A percentile compares a stretch with the other conserved stretches of the same genome.
phyloP scores from a whole-genome alignment of 2,329 filamentous ascomycete species.

The Cercospora sojina region DNA sequence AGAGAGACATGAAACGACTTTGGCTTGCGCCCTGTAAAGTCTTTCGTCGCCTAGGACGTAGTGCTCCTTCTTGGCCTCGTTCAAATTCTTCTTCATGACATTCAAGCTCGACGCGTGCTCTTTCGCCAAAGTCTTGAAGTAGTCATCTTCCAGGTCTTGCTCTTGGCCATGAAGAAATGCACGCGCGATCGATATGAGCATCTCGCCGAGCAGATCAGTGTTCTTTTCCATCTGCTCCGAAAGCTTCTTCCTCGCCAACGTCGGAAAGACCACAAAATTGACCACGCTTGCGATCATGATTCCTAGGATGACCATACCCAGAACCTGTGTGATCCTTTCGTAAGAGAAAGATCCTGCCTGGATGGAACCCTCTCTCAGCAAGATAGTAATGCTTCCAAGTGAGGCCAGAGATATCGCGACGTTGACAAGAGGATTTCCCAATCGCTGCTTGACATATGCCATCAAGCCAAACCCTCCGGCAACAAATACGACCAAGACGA shows the following conservation, averaged over 20 bases:
- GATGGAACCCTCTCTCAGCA: slow-evolving; percentile 88
- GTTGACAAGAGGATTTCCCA: slow-evolving; percentile 44
- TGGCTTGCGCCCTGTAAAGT: slow-evolving; percentile 75
- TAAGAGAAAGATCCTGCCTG: slow-evolving; percentile 79
- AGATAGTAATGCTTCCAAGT: slow-evolving; percentile 81
- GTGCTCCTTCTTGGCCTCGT: slow-evolving; percentile 86
- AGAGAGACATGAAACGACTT: slow-evolving; percentile 80
- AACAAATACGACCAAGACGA: slow-evolving; percentile 80
- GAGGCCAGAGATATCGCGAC: slow-evolving; percentile 77
- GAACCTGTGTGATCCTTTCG: slow-evolving; percentile 75
- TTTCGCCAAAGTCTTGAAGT: slow-evolving; percentile 58
- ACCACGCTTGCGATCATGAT: slow-evolving; percentile 69
- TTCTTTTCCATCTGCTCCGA: slow-evolving; percentile 71
- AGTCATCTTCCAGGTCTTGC: slow-evolving; percentile 66
- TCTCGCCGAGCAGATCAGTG: slow-evolving; percentile 73
- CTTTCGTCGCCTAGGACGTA: slow-evolving; percentile 76
- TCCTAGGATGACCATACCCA: slow-evolving; percentile 81
- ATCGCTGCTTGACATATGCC: slow-evolving; percentile 47
- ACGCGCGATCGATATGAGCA: slow-evolving; percentile 76
- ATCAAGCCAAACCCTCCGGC: slow-evolving; percentile 84
- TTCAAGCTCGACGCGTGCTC: slow-evolving; percentile 67
- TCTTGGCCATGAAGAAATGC: slow-evolving; percentile 83
- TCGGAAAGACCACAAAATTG: slow-evolving; percentile 74
- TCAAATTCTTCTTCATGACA: slow-evolving; percentile 71
- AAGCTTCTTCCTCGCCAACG: slow-evolving; percentile 72